Conservation (phyloP, 2,329 filamentous ascomycete genomes). For the Fusarium longipes region DNA sequence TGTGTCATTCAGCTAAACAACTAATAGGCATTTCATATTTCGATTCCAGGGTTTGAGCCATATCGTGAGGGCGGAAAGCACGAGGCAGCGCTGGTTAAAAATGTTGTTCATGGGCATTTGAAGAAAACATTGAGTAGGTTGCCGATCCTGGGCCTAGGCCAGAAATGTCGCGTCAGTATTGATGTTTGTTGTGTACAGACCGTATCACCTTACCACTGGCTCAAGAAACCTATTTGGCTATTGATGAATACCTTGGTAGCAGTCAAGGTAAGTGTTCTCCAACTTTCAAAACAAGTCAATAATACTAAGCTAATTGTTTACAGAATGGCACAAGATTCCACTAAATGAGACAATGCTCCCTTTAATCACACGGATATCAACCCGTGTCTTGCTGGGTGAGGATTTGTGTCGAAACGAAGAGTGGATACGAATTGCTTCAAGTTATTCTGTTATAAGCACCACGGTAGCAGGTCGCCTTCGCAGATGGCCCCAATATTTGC, state of each 20-base stretch:
- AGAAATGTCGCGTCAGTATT: not conserved
- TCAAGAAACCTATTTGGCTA: not conserved
- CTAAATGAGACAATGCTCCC: not conserved
- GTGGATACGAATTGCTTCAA: not conserved
- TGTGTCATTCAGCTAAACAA: not conserved
- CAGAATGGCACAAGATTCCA: not conserved
- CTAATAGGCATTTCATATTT: not conserved
- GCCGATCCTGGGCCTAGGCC: fast-evolving
- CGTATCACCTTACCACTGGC: not conserved
- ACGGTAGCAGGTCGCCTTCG: not conserved
- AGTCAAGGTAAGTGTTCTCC: not conserved
- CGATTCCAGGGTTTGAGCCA: not conserved
- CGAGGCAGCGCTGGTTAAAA: not conserved
- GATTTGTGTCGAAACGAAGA: not conserved
- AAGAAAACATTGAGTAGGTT: not conserved
- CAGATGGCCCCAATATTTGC: not conserved
- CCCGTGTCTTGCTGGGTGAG: not conserved
- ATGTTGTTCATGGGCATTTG: not conserved
- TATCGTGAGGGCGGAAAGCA: not conserved
- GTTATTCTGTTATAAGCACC: not conserved
- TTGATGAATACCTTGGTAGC: not conserved
- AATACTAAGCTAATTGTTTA: not conserved
- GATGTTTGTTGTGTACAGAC: not conserved
- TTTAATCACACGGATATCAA: not conserved
- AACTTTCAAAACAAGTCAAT: too few relatives aligned